Evolutionary conservation across 345 rosid genomes (phyloP).

Genomic region (Populus ilicifolia): DNA sequence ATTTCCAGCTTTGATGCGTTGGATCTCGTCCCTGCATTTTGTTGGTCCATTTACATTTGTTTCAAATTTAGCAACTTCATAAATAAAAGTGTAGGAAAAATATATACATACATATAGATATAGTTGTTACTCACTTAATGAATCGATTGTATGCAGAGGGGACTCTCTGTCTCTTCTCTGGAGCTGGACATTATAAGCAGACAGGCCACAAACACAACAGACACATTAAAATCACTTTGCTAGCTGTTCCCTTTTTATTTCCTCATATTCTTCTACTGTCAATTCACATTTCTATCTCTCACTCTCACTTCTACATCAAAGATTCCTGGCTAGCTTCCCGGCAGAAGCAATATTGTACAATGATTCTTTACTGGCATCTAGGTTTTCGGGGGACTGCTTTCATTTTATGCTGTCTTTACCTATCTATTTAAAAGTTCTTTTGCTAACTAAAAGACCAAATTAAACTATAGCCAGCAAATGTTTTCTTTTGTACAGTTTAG

Average conservation of each 20-base stretch:
- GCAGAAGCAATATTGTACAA: conserved; percentile 24
- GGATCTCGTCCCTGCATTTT: conserved; percentile 87
- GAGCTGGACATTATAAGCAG: conserved; percentile 65
- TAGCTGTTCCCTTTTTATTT: conserved; percentile 6
- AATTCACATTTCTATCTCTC: conserved; percentile 15
- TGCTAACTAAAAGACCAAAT: neutral
- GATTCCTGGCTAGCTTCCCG: conserved; percentile 36
- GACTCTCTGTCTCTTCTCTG: conserved; percentile 99
- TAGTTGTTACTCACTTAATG: conserved; percentile 73
- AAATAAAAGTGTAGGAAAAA: neutral
- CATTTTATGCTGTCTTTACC: neutral
- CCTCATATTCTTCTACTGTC: conserved; percentile 1
- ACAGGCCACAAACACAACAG: conserved; percentile 32
- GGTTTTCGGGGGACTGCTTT: neutral
- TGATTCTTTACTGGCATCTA: neutral
- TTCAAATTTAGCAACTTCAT: conserved; percentile 12
- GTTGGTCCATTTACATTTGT: neutral
- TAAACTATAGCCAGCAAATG: neutral
- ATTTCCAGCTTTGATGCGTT: conserved; percentile 97
- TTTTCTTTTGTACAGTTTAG: neutral
- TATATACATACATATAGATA: too few species aligned
- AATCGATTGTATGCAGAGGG: conserved; percentile 99
- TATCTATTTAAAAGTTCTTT: neutral
- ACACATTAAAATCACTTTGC: conserved; percentile 35
- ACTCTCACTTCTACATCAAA: conserved; percentile 12